phyloP scores from a whole-genome alignment of 345 rosid genomes.

The Eucalyptus viminalis region DNA sequence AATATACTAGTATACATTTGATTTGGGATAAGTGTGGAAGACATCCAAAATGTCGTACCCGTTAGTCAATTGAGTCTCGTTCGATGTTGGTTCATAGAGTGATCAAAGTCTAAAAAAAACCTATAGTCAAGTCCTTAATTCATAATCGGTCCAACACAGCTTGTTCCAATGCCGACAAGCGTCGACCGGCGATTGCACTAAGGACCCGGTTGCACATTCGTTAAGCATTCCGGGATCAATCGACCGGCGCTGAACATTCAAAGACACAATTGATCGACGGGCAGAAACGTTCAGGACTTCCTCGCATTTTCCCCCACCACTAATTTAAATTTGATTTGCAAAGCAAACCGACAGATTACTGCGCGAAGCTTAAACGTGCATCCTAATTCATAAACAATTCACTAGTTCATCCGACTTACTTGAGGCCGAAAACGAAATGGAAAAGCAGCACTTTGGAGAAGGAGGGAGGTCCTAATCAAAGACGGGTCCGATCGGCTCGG shows the following conservation, averaged over 20 bases:
- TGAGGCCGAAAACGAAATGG: constrained; percentile 8
- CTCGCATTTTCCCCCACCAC: not conserved
- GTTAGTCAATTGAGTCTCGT: not conserved
- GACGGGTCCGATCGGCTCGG: not conserved
- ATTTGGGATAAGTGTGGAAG: not conserved
- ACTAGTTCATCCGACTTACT: not conserved
- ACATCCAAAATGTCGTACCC: not conserved
- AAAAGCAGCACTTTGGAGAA: not conserved
- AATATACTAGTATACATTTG: not conserved
- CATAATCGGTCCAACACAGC: not conserved
- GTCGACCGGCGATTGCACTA: not conserved
- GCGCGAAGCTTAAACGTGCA: not conserved
- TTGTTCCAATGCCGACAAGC: not conserved
- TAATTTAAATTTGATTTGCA: not conserved
- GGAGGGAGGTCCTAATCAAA: not conserved
- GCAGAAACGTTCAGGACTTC: not conserved
- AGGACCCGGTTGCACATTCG: not conserved
- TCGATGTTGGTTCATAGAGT: not conserved
- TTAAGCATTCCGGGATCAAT: not conserved
- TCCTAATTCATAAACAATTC: not conserved
- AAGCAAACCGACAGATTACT: not conserved
- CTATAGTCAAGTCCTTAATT: not conserved
- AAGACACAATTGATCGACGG: not conserved
- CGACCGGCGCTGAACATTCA: not conserved
- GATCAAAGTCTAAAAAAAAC: not conserved